Base-by-base conservation (phyloP, 2,329 filamentous ascomycete species). In the Alternaria sp. region DNA sequence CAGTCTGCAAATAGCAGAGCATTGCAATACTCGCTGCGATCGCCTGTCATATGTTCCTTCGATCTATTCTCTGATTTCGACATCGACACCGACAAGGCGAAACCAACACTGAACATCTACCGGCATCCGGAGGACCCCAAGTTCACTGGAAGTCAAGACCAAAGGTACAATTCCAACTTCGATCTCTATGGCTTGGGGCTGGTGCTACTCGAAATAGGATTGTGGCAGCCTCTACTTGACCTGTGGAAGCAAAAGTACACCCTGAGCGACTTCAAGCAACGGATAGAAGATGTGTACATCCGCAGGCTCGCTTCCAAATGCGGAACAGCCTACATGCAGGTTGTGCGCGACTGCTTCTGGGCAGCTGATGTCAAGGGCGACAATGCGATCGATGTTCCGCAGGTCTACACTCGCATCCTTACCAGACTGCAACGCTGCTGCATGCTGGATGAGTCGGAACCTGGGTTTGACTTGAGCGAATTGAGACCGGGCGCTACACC, bases 121-220 rank as follows among this genome's bases (percentile, higher is more conserved):
- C 86, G 87, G n/a, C 91, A 94, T 73, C 89, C 90, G 0, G 82
- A 91, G 12, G 83, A 83, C 59, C 80, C 81, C 10, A 77, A 78
- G 51, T 75, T 72, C 43, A 79, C 74, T 9, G 75, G 76, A 5
- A 64, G 66, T 30, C 78, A 75, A 53, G 61, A 69, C 2, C 69
- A 67, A 33, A 64, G 62, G 6, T 74, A 79, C 54, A 72, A 73
- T 5, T 71, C 76, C 11, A 76, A 78, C n/a, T 85, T 83, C 30
- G 92, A 94, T 64, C 81, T 94, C 3, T 93, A 93, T 75, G 89
- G 90, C 7, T 83, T 95, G 2, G 90, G 90, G 18, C 87, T 93
- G 81, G 81, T 93, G 5, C 84, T 95, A 0, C 82, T 94, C 3
- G 92, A 92, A 7, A 88, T 94, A 57, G 92, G 92, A 7, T 80